A percentile compares a stretch with the other conserved stretches of the same genome.
phyloP scores from a whole-genome alignment of 225 moss, liverwort and hornwort species.

The Polytrichum formosum region DNA sequence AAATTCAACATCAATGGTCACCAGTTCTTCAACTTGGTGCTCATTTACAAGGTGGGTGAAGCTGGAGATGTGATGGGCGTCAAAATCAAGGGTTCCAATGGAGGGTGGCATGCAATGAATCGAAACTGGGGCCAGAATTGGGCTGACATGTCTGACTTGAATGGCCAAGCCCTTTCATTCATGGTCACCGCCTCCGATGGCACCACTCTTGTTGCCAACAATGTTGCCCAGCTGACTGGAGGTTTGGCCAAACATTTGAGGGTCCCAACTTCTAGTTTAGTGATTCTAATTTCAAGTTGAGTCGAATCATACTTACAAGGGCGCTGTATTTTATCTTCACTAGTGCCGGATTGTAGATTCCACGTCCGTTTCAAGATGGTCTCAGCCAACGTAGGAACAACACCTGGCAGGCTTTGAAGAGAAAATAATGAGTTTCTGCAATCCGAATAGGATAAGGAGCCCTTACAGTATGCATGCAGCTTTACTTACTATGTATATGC shows the following conservation, averaged over 20 bases:
- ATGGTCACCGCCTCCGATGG: conserved; percentile 22
- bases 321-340: too few species aligned
- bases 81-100: conserved; percentile 20
- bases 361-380: too few species aligned
- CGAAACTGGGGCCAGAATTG: conserved; percentile 52
- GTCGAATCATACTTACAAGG: too few species aligned
- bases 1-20: conserved; percentile 34
- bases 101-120: conserved; percentile 23
- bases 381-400: too few species aligned
- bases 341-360: too few species aligned
- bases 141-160: conserved; percentile 18
- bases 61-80: conserved; percentile 27
- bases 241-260: conserved; percentile 33
- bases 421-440: background rate
- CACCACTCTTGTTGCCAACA: background rate
- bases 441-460: background rate
- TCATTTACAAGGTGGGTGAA: conserved; percentile 36
- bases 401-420: too few species aligned
- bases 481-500: background rate
- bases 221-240: conserved; percentile 33
- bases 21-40: conserved; percentile 41
- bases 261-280: background rate
- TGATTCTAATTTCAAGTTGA: background rate
- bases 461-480: too few species aligned
- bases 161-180: conserved; percentile 33